Evolutionary conservation across 345 rosid genomes (phyloP).

Genomic region (Crucihimalaya himalaica): DNA sequence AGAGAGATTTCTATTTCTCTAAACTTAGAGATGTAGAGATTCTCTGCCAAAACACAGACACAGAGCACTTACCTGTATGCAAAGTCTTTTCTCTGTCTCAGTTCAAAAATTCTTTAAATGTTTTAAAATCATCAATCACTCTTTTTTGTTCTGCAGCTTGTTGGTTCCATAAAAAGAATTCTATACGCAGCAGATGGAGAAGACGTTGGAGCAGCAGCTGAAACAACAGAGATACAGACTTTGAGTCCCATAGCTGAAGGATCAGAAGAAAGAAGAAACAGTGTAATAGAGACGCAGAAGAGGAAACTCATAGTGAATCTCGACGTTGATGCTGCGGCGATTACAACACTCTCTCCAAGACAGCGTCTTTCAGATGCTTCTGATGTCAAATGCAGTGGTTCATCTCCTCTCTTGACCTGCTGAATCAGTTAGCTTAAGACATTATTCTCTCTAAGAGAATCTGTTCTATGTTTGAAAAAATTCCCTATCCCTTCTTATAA

Average conservation of each 20-base stretch:
- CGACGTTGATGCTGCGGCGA: conserved; percentile 76
- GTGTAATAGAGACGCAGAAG: conserved; percentile 62
- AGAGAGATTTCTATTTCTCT: conserved; percentile 90
- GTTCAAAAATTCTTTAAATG: background rate
- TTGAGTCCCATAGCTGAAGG: conserved; percentile 78
- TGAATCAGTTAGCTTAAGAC: conserved; percentile 37
- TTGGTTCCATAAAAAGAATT: conserved; percentile 74
- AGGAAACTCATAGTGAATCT: conserved; percentile 71
- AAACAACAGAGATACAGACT: conserved; percentile 57
- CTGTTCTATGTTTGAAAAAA: background rate
- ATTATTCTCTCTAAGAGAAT: conserved; percentile 26
- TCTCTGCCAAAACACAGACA: conserved; percentile 69
- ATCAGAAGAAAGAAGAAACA: conserved; percentile 62
- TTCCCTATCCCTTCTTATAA: conserved; percentile 1
- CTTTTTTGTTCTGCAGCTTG: conserved; percentile 52
- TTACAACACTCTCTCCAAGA: conserved; percentile 71
- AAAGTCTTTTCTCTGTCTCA: background rate
- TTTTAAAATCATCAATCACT: background rate
- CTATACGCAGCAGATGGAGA: conserved; percentile 79
- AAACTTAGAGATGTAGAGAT: conserved; percentile 93
- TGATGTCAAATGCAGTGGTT: conserved; percentile 84
- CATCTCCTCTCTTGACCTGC: conserved; percentile 83
- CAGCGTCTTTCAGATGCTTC: conserved; percentile 85
- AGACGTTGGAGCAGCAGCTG: conserved; percentile 57
- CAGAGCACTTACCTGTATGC: conserved; percentile 66